A percentile compares a stretch with the other conserved stretches of the same genome.
Conservation (phyloP, 257 asterid species). For the Solanum tarapatanum region DNA sequence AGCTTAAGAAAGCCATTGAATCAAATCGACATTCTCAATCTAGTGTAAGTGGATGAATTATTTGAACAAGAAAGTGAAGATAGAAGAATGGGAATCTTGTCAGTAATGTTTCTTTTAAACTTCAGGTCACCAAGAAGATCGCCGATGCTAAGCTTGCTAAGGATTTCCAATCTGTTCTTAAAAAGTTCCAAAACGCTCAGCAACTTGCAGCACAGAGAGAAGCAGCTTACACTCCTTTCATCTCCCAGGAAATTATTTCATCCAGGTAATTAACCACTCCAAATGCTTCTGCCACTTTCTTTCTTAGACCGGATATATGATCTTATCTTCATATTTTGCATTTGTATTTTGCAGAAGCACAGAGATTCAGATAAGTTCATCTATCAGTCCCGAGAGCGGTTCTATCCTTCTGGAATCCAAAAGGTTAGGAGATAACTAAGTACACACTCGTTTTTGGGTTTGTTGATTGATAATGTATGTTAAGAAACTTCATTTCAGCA, state of each 20-base stretch:
- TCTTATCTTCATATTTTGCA: not conserved
- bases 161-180: conserved; percentile 82
- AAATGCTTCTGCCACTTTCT: not conserved
- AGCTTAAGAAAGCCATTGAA: conserved; percentile 55
- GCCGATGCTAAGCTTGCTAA: conserved; percentile 89
- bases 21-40: conserved; percentile 47
- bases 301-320: not conserved
- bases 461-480: not conserved
- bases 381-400: conserved; percentile 32
- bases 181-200: conserved; percentile 64
- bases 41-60: conserved; percentile 32
- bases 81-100: not conserved
- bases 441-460: not conserved
- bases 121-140: conserved; percentile 78
- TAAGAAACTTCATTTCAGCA: not conserved
- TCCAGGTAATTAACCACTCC: conserved; percentile 48
- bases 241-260: conserved; percentile 32
- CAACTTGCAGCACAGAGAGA: conserved; percentile 32
- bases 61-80: not conserved
- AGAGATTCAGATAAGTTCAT: not conserved
- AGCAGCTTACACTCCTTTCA: conserved; percentile 62
- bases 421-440: conserved; percentile 31
- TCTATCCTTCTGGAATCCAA: conserved; percentile 58
- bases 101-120: not conserved
- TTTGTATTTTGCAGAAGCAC: not conserved